These are phyloP conservation scores for Talaromyces rugulosus DNA, from an alignment of 2,329 filamentous ascomycete genomes.

Conservation along the genomic window DNA sequence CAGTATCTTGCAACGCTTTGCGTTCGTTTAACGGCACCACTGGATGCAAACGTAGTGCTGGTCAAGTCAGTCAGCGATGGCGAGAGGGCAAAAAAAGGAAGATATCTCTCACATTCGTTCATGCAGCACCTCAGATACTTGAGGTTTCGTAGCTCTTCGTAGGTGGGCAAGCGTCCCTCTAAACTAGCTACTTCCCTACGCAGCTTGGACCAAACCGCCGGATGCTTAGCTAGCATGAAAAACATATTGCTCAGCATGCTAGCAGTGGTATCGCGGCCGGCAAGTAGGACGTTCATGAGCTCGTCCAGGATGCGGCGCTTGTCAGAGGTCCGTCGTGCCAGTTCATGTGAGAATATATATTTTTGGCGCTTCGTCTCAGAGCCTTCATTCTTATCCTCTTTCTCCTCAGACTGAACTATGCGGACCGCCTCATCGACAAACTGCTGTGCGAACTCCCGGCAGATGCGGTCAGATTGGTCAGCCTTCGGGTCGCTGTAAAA, in stretches of 20 bases:
- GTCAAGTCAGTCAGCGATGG: not conserved
- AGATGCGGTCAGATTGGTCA: not conserved
- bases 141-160: conserved; percentile 19
- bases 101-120: conserved; percentile 28
- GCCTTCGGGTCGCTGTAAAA: not conserved
- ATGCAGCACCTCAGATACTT: conserved; percentile 35
- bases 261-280: conserved; percentile 52
- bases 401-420: conserved; percentile 48
- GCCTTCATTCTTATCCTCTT: conserved; percentile 21
- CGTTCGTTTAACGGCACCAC: conserved; percentile 44
- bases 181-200: conserved; percentile 17
- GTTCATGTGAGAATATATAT: conserved; percentile 56
- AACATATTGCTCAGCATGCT: conserved; percentile 43
- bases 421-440: conserved; percentile 68
- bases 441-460: conserved; percentile 22
- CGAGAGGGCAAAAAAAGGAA: not conserved
- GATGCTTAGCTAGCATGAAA: conserved; percentile 39
- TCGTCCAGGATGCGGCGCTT: conserved; percentile 44
- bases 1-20: conserved; percentile 36
- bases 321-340: conserved; percentile 48
- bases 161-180: conserved; percentile 20
- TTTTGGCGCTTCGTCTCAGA: conserved; percentile 25
- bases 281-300: conserved; percentile 49
- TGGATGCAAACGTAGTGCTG: conserved; percentile 40
- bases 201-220: conserved; percentile 32